These are phyloP conservation scores for Coemansia sp. DNA, from an alignment of 192 early-diverging fungal genomes.

Conservation along the genomic window DNA sequence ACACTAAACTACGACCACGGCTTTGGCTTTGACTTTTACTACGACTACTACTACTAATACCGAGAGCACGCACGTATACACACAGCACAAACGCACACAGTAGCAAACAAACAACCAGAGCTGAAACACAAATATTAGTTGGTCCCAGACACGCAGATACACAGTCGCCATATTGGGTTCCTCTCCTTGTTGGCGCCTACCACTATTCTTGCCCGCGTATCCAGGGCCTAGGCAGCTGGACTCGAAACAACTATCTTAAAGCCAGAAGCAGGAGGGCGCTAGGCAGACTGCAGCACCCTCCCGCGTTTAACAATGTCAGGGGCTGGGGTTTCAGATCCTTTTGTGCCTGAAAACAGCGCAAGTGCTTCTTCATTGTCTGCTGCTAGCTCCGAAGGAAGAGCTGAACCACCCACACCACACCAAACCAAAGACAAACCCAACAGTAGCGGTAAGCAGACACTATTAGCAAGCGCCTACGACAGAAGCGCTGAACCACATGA, in stretches of 20 bases:
- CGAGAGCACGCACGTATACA: no score
- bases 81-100: no score
- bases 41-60: no score
- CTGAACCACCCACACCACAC: background rate
- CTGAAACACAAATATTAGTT: no score
- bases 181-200: background rate
- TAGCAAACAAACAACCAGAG: no score
- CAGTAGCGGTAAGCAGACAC: conserved; percentile 1
- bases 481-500: background rate
- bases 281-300: background rate
- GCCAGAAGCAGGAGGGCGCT: background rate
- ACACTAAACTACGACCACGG: background rate
- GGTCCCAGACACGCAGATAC: no score
- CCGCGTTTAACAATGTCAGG: background rate
- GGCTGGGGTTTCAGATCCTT: conserved; percentile 3
- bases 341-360: conserved; percentile 1
- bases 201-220: background rate
- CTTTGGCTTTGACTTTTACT: no score
- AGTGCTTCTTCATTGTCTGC: background rate
- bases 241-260: background rate
- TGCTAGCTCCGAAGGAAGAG: background rate
- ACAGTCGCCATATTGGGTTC: no score
- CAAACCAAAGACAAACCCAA: background rate
- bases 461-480: background rate
- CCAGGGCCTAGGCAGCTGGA: background rate